phyloP scores from a whole-genome alignment of 1,139 yeast genomes.

The Blastobotrys arbuscula region DNA sequence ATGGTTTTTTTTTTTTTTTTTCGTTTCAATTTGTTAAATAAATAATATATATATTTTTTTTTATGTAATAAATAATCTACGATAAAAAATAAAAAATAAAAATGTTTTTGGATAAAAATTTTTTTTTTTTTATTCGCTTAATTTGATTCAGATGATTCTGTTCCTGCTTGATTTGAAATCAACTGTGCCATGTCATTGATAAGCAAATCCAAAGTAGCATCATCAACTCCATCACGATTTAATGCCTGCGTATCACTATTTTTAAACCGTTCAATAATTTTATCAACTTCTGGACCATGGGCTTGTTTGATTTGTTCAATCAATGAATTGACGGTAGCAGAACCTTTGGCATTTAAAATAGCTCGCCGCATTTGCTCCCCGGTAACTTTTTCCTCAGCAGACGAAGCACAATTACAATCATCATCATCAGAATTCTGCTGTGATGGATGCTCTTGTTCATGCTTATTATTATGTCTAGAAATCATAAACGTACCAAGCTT shows the following conservation, averaged over 20 bases:
- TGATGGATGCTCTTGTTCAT: not conserved
- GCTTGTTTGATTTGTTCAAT: slow-evolving; percentile 49
- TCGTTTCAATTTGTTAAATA: too few species aligned
- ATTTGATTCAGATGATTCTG: too few species aligned
- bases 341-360: slow-evolving; percentile 65
- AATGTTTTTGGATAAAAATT: not conserved
- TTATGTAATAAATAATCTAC: not conserved
- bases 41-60: too few species aligned
- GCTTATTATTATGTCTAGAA: not conserved
- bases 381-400: slow-evolving; percentile 21
- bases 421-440: not conserved
- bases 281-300: slow-evolving; percentile 22
- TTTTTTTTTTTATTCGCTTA: not conserved
- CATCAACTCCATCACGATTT: slow-evolving; percentile 7
- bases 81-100: not conserved
- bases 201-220: slow-evolving; percentile 19
- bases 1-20: too few species aligned
- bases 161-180: too few species aligned
- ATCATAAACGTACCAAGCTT: slow-evolving; percentile 52
- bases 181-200: slow-evolving; percentile 20
- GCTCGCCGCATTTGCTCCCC: slow-evolving; percentile 76
- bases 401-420: not conserved
- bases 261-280: slow-evolving; percentile 14
- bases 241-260: not conserved
- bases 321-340: slow-evolving; percentile 63